Evolutionary conservation across 2,329 filamentous ascomycete species (phyloP).

Genomic region (Bipolaris sorokiniana): DNA sequence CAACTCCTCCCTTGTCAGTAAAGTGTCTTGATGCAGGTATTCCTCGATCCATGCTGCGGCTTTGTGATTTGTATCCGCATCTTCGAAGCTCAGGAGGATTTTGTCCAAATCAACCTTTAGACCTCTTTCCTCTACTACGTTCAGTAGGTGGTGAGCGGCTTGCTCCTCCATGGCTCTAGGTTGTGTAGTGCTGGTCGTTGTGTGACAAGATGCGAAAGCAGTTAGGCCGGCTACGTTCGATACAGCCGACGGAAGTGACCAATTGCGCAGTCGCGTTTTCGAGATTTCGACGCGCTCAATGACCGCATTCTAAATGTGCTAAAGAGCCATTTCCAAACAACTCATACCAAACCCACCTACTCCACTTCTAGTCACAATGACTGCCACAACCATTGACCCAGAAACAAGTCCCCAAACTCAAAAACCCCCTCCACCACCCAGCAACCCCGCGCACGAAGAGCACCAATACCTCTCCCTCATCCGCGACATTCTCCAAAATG

Average conservation of each 20-base stretch:
- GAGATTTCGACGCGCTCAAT: slow-evolving; percentile 33
- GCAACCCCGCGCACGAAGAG: slow-evolving; percentile 72
- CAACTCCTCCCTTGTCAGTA: slow-evolving; percentile 58
- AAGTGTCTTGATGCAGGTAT: slow-evolving; percentile 54
- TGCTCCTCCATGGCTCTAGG: slow-evolving; percentile 42
- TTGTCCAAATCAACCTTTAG: slow-evolving; percentile 54
- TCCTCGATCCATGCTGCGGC: slow-evolving; percentile 55
- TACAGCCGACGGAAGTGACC: slow-evolving; percentile 29
- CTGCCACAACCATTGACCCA: slow-evolving; percentile 36
- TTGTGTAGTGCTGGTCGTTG: slow-evolving; percentile 23
- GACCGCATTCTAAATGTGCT: slow-evolving; percentile 3
- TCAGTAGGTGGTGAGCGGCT: slow-evolving; percentile 52
- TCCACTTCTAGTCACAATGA: slow-evolving; percentile 31
- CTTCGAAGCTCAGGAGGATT: slow-evolving; percentile 56
- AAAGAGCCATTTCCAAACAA: not conserved
- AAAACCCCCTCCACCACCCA: slow-evolving; percentile 18
- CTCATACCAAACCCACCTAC: not conserved
- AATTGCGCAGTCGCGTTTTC: slow-evolving; percentile 42
- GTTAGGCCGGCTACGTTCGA: slow-evolving; percentile 23
- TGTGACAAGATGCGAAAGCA: slow-evolving; percentile 30
- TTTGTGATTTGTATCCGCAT: slow-evolving; percentile 49
- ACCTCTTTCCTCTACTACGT: slow-evolving; percentile 53
- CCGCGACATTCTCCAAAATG: slow-evolving; percentile 77
- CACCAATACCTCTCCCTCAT: slow-evolving; percentile 92
- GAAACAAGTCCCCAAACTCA: slow-evolving; percentile 28